A percentile compares a stretch with the other conserved stretches of the same genome.
Evolutionary conservation across 495 filamentous ascomycete genomes (phyloP).

Genomic region (Penicillium steckii): DNA sequence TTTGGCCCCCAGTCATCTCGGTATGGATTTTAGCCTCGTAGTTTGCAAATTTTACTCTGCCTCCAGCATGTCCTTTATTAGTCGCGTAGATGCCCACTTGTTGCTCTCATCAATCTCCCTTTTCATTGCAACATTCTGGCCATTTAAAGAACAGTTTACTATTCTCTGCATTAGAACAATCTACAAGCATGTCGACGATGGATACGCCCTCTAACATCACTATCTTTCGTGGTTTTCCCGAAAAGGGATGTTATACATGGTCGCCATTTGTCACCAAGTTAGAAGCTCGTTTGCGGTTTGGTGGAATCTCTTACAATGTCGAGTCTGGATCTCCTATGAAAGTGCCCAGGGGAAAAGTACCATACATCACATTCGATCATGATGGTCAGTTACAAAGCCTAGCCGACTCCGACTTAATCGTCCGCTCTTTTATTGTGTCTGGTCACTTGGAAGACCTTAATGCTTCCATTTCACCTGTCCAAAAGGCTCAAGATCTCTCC

Average conservation of each 20-base stretch:
- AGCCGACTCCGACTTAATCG: slow-evolving; percentile 57
- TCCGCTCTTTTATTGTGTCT: slow-evolving; percentile 36
- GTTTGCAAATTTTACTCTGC: too few species aligned
- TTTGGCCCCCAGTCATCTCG: too few species aligned
- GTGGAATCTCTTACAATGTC: slow-evolving; percentile 42
- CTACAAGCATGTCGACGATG: background rate
- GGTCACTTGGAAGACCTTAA: slow-evolving; percentile 50
- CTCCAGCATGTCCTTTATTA: too few species aligned
- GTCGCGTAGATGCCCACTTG: too few species aligned
- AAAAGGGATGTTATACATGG: slow-evolving; percentile 47
- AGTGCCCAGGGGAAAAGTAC: slow-evolving; percentile 60
- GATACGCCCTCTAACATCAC: background rate
- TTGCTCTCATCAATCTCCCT: too few species aligned
- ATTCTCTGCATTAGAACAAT: too few species aligned
- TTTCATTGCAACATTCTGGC: too few species aligned
- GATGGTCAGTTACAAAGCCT: slow-evolving; percentile 16
- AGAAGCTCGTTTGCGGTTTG: slow-evolving; percentile 60
- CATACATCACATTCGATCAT: slow-evolving; percentile 41
- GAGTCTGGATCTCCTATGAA: slow-evolving; percentile 39
- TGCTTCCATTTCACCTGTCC: slow-evolving; percentile 24
- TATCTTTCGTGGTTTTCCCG: slow-evolving; percentile 53
- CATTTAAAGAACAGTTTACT: too few species aligned
- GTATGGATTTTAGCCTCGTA: too few species aligned
- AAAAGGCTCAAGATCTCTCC: slow-evolving; percentile 49
- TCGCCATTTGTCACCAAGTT: slow-evolving; percentile 67